A percentile compares a stretch with the other conserved stretches of the same genome.
Conservation (phyloP, 148 eudicot species). For the Arctostaphylos glauca region DNA sequence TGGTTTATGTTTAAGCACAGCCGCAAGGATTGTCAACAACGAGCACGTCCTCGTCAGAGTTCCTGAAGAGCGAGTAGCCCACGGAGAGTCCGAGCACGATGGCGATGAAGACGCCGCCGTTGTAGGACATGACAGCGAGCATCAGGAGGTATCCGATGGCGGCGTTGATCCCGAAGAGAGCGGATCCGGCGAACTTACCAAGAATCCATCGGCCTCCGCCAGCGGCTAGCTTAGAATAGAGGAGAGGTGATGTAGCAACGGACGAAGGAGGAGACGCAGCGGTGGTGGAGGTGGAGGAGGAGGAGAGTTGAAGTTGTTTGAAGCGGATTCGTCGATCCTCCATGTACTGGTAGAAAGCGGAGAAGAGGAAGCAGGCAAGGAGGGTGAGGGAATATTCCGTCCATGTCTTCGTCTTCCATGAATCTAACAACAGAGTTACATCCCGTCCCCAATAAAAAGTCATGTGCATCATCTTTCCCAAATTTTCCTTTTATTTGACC, state of each 20-base stretch:
- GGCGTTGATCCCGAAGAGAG: slow-evolving; percentile 41
- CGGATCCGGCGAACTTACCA: slow-evolving; percentile 22
- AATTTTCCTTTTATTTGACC: not conserved
- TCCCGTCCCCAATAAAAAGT: slow-evolving; percentile 52
- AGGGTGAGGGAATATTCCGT: slow-evolving; percentile 30
- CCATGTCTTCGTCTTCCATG: slow-evolving; percentile 41
- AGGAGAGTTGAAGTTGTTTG: slow-evolving; percentile 19
- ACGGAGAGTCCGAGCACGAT: slow-evolving; percentile 36
- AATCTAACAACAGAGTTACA: slow-evolving; percentile 40
- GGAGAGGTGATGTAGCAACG: slow-evolving; percentile 15
- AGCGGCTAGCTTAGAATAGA: slow-evolving; percentile 7
- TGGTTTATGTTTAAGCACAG: slow-evolving; percentile 29
- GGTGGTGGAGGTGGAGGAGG: not conserved
- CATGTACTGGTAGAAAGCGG: slow-evolving; percentile 51
- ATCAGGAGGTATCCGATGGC: slow-evolving; percentile 51
- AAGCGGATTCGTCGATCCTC: slow-evolving; percentile 36
- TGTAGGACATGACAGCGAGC: slow-evolving; percentile 59
- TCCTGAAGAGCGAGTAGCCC: slow-evolving; percentile 42
- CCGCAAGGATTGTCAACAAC: slow-evolving; percentile 51
- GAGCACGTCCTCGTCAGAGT: slow-evolving; percentile 27
- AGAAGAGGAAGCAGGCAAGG: slow-evolving; percentile 32
- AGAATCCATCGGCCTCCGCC: not conserved
- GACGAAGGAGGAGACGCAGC: not conserved
- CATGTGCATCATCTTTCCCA: slow-evolving; percentile 56
- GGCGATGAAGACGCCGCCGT: slow-evolving; percentile 49